Percentiles rank a stretch among this genome's conserved stretches.
phyloP scores from a whole-genome alignment of 225 moss, liverwort and hornwort genomes.

The Bryoerythrophyllum caledonicum region DNA sequence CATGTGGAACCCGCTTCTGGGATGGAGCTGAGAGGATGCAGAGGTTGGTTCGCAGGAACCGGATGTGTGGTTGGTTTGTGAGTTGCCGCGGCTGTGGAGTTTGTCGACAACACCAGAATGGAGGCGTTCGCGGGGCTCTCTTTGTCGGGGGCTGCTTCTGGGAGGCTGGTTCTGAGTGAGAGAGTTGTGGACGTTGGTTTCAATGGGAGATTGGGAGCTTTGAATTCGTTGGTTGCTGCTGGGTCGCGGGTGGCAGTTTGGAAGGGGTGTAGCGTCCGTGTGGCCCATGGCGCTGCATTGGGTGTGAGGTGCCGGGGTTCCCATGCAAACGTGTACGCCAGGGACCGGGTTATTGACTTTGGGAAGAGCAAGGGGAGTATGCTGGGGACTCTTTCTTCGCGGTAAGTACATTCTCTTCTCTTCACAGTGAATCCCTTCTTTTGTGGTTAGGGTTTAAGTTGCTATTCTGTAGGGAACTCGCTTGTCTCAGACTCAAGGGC shows the following conservation, averaged over 20 bases:
- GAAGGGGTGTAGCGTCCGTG: constrained; percentile 3
- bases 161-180: not conserved
- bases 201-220: not conserved
- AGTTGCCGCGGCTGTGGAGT: not conserved
- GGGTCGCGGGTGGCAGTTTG: not conserved
- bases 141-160: not conserved
- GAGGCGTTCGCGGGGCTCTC: not conserved
- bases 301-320: constrained; percentile 14
- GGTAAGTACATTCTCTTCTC: constrained; percentile 15
- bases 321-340: constrained; percentile 20
- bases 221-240: not conserved
- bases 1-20: too few species aligned
- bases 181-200: not conserved
- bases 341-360: constrained; percentile 56
- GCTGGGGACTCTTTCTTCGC: constrained; percentile 56
- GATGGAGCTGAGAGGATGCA: too few species aligned
- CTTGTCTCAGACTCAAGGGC: too few species aligned
- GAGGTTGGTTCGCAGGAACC: not conserved
- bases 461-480: too few species aligned
- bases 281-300: constrained; percentile 16
- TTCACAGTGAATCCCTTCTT: not conserved
- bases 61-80: not conserved
- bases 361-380: constrained; percentile 63
- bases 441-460: not conserved
- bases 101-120: not conserved